Base-by-base conservation (phyloP, 1,284 basidiomycete genomes). In the Malassezia psittaci region DNA sequence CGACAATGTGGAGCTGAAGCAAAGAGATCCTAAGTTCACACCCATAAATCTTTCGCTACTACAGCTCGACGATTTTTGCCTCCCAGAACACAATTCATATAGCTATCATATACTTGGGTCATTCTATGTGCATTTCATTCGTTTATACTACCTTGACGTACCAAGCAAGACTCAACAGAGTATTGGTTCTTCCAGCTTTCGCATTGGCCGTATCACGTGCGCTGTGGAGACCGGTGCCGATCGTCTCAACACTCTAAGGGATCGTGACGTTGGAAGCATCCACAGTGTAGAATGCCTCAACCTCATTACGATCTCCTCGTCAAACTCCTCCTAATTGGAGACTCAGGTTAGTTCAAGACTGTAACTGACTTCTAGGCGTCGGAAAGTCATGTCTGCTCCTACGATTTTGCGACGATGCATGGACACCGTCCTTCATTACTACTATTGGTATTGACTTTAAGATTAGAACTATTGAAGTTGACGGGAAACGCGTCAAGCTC, bases 381-480 rank as follows among this genome's bases (percentile, higher is more conserved):
- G 94, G 94, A 66, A 99, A 99, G 80, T 98, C 93, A 48, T 98
- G 94, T 81, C 82, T 99, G 15, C 81, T 99, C 55, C 83, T 98
- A 57, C 87, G 94, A 63, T 99, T 99, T 83, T 98, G 93, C 77
- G 94, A 98, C 79, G 94, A 98, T 77, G 89, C 93, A 63, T 98
- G 93, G 93, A 98, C 94, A 35, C 93, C 93, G 32, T 93, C 89
- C 39, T 98, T 98, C 81, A 99, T 98, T 78, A 98, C 93, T 48
- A 98, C 93, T 48, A 98, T 99, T 76, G 94, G 90, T 36, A 74
- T 76, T 33, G 72, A 72, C 63, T 73, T 73, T 52, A 73, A 73
- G 65, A 96, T 96, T 76, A 85, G 90, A 38, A 94, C 90, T 44
- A 94, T 96, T 74, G 90, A 94, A 75, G 81, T 96, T 49, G 90